A percentile compares a stretch with the other conserved stretches of the same genome.
Evolutionary conservation across 805 yeast genomes (phyloP).

Genomic region (Jamesozyma jinghongensis): DNA sequence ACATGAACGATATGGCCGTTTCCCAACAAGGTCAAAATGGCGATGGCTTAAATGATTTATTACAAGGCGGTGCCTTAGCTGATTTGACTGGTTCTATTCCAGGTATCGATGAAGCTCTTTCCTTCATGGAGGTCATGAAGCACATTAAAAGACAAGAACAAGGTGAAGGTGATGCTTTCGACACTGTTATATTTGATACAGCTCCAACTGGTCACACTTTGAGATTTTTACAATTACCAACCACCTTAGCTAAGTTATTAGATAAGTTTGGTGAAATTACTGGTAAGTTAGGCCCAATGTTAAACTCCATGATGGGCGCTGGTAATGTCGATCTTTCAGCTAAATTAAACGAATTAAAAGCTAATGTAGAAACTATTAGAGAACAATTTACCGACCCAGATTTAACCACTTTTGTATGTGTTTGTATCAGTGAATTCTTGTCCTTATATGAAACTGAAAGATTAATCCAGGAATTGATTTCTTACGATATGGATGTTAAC

Average conservation of each 20-base stretch:
- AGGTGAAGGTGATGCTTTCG: slow-evolving; percentile 43
- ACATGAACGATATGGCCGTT: slow-evolving; percentile 51
- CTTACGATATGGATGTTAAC: slow-evolving; percentile 93
- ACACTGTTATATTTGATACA: slow-evolving; percentile 94
- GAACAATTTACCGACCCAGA: slow-evolving; percentile 95
- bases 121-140: slow-evolving; percentile 96
- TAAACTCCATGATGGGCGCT: slow-evolving; percentile 68
- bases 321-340: slow-evolving; percentile 59
- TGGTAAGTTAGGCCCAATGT: slow-evolving; percentile 83
- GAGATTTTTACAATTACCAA: slow-evolving; percentile 88
- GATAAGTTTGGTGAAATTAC: slow-evolving; percentile 81
- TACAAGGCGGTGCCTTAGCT: slow-evolving; percentile 38
- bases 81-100: slow-evolving; percentile 94
- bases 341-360: slow-evolving; percentile 34
- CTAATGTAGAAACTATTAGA: slow-evolving; percentile 69
- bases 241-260: slow-evolving; percentile 79
- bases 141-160: slow-evolving; percentile 74
- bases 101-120: slow-evolving; percentile 96
- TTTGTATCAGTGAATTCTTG: slow-evolving; percentile 93
- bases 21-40: slow-evolving; percentile 35
- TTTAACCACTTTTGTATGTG: slow-evolving; percentile 90
- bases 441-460: slow-evolving; percentile 96
- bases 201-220: slow-evolving; percentile 99
- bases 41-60: slow-evolving; percentile 25
- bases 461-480: slow-evolving; percentile 90